Evolutionary conservation across 2,329 filamentous ascomycete genomes (phyloP), one percentile per base, ranked within the genome.

Genomic region (Penicillium occitanis): DNA sequence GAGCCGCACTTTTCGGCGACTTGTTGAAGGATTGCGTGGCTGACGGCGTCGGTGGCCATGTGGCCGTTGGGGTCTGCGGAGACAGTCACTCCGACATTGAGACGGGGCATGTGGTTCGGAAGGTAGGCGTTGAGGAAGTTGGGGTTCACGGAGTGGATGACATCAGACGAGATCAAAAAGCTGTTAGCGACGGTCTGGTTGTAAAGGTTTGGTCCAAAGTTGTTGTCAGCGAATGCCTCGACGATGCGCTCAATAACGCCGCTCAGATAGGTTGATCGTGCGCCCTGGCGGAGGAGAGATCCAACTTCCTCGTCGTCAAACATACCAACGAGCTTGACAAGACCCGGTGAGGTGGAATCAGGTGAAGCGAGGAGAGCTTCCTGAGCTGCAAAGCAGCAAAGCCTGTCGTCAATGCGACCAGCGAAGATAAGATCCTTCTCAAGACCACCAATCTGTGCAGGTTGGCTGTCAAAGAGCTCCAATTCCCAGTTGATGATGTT

Each of bases 221-320:
- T 71, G 46, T 67, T 66, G 25, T 81, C 76, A 0, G 85, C 81
- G 68, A 90, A 86, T 22, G 85, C 83, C 76, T 83, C 92, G 64
- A 92, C 86, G 65, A 93, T 88, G 68, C 94, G 91, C 80, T 96
- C 91, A 66, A 98, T 86, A 28, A 90, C 86, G 44, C 86, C 85
- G 48, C 92, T 90, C 66, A 98, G 85, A 82, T 97, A 96, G 82
- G 97, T 98, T 65, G 91, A 89, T 63, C 87, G 86, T 5, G 95
- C 95, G 68, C 95, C 95, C 80, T 98, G 94, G 65, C 94, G 91
- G 61, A 97, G 87, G 8, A 92, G 84, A 30, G 91, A 96, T 68
- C 95, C 95, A 68, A 99, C 96, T 78, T 99, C 95, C 78, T 99
- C 95, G 73, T 97, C 91, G 75, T 98, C 95, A 74, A 98, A 98